Base-by-base conservation (phyloP, 2,329 filamentous ascomycete genomes). In the Ophiostoma sp. region DNA sequence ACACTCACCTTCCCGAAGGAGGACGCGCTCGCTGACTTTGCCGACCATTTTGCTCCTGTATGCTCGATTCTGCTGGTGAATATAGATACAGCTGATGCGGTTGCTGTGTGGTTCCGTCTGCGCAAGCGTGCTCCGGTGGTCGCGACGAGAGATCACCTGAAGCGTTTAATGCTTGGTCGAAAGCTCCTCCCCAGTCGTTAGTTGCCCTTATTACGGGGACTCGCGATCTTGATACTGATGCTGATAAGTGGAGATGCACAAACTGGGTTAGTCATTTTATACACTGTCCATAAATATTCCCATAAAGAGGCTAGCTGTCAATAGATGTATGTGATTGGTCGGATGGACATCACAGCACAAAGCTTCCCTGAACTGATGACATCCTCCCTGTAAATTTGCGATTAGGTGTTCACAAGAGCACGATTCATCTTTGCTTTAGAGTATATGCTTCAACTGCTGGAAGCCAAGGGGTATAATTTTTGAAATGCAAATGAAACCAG, bases 1-100 rank as follows among this genome's bases (percentile, higher is more conserved):
- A 63, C 42, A 76, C 81, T 74, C 76, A 87, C 85, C 85, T 82
- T 87, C 85, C 75, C 85, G 77, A 42, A 86, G 81, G 78, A 87
- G 85, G 74, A 87, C 85, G 77, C 84, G 83, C 78, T 87, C 85
- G 77, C 85, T 87, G 72, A 87, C 85, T 80, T 87, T 87, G 70
- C 85, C 85, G 69, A 87, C 85, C 85, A 87, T 87, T 68, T 70
- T 76, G 70, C 68, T 62, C 42, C 41, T n/a, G 36, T 49, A 36
- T 40, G 9, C 14, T 45, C 52, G 7, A 42, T 58, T 44, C 38
- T 38, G 42, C 27, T 66, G 42, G 9, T 9, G 6, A 2, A 45
- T 42, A 9, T n/a, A 8, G 63, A 47, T 47, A 18, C 63, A 45
- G 65, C 65, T 65, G 52, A 40, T 64, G 42, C 27, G 40, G 40